A percentile compares a stretch with the other conserved stretches of the same genome.
Evolutionary conservation across 768 basidiomycete genomes (phyloP).

Genomic region (Auriculariales sp.): DNA sequence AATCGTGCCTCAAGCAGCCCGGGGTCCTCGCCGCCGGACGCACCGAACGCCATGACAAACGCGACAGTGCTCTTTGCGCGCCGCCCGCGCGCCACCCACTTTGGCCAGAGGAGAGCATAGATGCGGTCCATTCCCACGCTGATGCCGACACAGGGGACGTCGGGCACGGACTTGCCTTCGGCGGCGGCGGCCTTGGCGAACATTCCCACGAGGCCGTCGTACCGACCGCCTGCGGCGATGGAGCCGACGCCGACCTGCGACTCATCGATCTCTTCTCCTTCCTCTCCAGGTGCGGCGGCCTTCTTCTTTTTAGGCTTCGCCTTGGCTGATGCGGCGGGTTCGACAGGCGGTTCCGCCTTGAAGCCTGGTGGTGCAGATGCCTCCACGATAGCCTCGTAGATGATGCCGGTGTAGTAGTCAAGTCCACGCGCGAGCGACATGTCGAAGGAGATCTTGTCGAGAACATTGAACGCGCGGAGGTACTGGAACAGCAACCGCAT

Average conservation of each 20-base stretch:
- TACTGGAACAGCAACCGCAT: constrained; percentile 77
- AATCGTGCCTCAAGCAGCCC: constrained; percentile 80
- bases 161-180: constrained; percentile 33
- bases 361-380: constrained; percentile 87
- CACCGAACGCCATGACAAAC: constrained; percentile 84
- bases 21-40: too few relatives aligned
- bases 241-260: constrained; percentile 93
- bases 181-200: constrained; percentile 74
- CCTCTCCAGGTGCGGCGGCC: constrained; percentile 24
- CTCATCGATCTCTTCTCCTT: constrained; percentile 83
- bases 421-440: constrained; percentile 93
- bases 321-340: constrained; percentile 28
- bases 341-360: constrained; percentile 34
- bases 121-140: constrained; percentile 89
- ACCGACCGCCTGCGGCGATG: constrained; percentile 95
- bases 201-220: constrained; percentile 88
- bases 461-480: constrained; percentile 63
- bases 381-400: constrained; percentile 91
- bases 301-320: constrained; percentile 15
- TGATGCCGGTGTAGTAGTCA: constrained; percentile 97
- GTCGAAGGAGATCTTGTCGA: constrained; percentile 91
- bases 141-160: constrained; percentile 81
- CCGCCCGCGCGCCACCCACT: constrained; percentile 65
- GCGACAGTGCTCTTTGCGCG: constrained; percentile 87
- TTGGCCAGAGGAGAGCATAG: constrained; percentile 81